Conservation (phyloP, 2,329 filamentous ascomycete species). For the Alternaria sp. region DNA sequence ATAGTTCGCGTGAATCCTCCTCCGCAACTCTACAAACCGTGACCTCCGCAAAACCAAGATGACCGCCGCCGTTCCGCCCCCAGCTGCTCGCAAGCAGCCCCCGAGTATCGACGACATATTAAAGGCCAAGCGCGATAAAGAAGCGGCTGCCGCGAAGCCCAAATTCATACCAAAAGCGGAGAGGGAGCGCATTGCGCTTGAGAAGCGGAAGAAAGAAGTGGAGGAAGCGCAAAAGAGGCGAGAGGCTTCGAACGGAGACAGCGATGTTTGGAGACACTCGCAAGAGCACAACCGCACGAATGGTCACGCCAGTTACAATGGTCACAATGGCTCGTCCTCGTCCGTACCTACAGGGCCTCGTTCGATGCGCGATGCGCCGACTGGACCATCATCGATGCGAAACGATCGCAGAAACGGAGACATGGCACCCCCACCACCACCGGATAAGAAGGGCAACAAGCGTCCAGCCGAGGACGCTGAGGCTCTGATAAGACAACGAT, state of each 20-base stretch:
- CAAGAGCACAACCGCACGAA: constrained; percentile 17
- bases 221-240: constrained; percentile 65
- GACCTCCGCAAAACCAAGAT: constrained; percentile 1
- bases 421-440: constrained; percentile 61
- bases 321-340: constrained; percentile 18
- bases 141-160: constrained; percentile 85
- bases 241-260: constrained; percentile 49
- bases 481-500: constrained; percentile 78
- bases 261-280: constrained; percentile 9
- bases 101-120: constrained; percentile 88
- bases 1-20: constrained; percentile 8
- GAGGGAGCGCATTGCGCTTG: constrained; percentile 79
- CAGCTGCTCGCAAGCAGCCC: constrained; percentile 59
- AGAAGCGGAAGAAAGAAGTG: constrained; percentile 78
- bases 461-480: constrained; percentile 69
- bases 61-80: constrained; percentile 17
- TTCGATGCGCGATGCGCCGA: constrained; percentile 70
- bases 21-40: not conserved
- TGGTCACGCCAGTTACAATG: constrained; percentile 18
- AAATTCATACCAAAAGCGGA: constrained; percentile 87
- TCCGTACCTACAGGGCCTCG: constrained; percentile 76
- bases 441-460: constrained; percentile 45
- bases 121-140: constrained; percentile 84
- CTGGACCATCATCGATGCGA: constrained; percentile 76
- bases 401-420: constrained; percentile 52